These are phyloP conservation scores for Aegilops umbellulata DNA, from an alignment of 176 grass and related monocot species.

Conservation along the genomic window DNA sequence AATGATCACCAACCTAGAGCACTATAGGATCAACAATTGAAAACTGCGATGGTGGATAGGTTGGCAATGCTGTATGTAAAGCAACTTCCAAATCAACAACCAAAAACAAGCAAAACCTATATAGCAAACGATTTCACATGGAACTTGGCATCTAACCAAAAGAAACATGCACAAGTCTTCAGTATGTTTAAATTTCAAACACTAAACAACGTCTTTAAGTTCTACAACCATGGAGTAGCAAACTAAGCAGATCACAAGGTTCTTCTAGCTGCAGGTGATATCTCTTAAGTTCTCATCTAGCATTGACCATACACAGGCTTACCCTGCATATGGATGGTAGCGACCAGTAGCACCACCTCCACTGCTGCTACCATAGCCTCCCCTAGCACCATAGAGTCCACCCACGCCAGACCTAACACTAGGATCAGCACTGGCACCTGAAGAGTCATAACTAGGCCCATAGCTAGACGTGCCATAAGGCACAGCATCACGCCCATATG, in stretches of 20 bases:
- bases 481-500: background rate
- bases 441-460: constrained; percentile 57
- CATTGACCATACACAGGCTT: constrained; percentile 24
- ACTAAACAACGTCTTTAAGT: constrained; percentile 29
- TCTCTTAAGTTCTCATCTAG: constrained; percentile 13
- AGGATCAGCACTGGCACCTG: constrained; percentile 41
- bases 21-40: background rate
- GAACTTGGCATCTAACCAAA: background rate
- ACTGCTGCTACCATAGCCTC: constrained; percentile 54
- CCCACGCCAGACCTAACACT: constrained; percentile 42
- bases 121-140: background rate
- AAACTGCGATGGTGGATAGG: background rate
- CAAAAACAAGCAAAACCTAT: background rate
- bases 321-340: constrained; percentile 87
- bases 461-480: constrained; percentile 23
- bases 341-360: constrained; percentile 56
- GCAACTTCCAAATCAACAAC: background rate
- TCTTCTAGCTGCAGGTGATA: constrained; percentile 30
- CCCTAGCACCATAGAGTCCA: constrained; percentile 66
- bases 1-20: background rate
- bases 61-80: background rate
- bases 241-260: constrained; percentile 8
- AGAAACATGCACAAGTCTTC: background rate
- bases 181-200: constrained; percentile 26
- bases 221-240: constrained; percentile 25